Base-by-base conservation (phyloP, 805 yeast genomes). In the Candida xiaguanensis region DNA sequence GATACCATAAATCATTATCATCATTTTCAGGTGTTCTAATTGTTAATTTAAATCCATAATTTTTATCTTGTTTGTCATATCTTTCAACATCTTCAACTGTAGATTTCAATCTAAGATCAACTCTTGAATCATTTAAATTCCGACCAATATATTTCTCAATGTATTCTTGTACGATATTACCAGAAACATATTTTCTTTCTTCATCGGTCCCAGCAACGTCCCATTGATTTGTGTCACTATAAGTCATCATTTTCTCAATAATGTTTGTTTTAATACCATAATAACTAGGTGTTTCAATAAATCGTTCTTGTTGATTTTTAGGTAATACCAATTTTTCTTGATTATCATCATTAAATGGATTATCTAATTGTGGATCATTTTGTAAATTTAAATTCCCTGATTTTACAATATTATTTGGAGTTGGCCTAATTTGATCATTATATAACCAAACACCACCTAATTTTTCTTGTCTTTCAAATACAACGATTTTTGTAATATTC, bases 231-330 rank as follows among this genome's bases (percentile, higher is more conserved):
- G 47, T 48, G 45, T 72, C 77, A 35, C 70, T 61, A 34, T 49
- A 72, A 0, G 77, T 68, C 77, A 72, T 72, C 40, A 70, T 40
- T 12, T 52, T 57, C 44, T 72, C 75, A 4, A 69, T 65, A 24
- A 72, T 59, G 38, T 72, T 72, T 7, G 77, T 70, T 34, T 58
- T 53, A 23, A 57, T 47, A 2, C 49, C 48, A 12, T 32, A 25
- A 33, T 57, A 57, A 24, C 62, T 54, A 1, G 67, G 63, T 4
- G 67, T 61, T 34, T 53, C 49, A 34, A 44, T 48, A 31, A 60
- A 62, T 20, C 67, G 36, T 32, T 61, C 60, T 38, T 62, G 67
- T 1, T 19, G 20, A 9, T 38, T 28, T 23, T 33, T 43, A 3
- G 49, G 47, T 8, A 43, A 28, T 2, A 54, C 17, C 28, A 45